Conservation (phyloP, 2,329 filamentous ascomycete genomes). For the Aspergillus spinulosporus region DNA sequence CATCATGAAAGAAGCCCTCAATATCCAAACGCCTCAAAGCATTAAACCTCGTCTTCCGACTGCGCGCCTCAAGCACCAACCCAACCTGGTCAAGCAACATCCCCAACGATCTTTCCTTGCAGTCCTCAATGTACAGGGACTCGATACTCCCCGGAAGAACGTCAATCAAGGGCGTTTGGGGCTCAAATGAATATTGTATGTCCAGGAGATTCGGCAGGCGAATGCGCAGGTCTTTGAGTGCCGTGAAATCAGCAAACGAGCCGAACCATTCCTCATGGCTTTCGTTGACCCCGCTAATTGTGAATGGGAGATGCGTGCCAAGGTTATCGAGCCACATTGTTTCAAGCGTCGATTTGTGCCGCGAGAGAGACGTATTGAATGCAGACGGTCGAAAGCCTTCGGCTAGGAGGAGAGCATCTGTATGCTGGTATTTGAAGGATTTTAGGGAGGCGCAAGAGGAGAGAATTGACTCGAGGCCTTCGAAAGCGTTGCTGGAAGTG, state of each 20-base stretch:
- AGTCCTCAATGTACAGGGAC: slow-evolving; percentile 30
- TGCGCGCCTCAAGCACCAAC: slow-evolving; percentile 23
- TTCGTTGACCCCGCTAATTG: slow-evolving; percentile 30
- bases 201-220: slow-evolving; percentile 34
- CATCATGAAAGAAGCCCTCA: slow-evolving; percentile 32
- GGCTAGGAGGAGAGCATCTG: slow-evolving; percentile 28
- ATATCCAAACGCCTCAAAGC: slow-evolving; percentile 25
- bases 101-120: slow-evolving; percentile 27
- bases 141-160: slow-evolving; percentile 28
- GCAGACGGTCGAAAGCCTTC: slow-evolving; percentile 30
- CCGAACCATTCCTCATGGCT: slow-evolving; percentile 35
- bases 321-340: slow-evolving; percentile 33
- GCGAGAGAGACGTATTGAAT: slow-evolving; percentile 27
- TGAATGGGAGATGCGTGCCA: slow-evolving; percentile 32
- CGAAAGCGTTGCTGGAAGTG: slow-evolving; percentile 27
- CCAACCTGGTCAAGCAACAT: slow-evolving; percentile 30
- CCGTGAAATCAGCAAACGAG: slow-evolving; percentile 29
- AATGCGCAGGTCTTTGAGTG: slow-evolving; percentile 31
- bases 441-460: slow-evolving; percentile 25
- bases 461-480: slow-evolving; percentile 28
- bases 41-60: slow-evolving; percentile 17
- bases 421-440: slow-evolving; percentile 36
- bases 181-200: slow-evolving; percentile 29
- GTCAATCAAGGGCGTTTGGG: slow-evolving; percentile 24
- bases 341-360: slow-evolving; percentile 27